Evolutionary conservation across 805 yeast genomes (phyloP).

Genomic region (Wickerhamomyces xylosicus): DNA sequence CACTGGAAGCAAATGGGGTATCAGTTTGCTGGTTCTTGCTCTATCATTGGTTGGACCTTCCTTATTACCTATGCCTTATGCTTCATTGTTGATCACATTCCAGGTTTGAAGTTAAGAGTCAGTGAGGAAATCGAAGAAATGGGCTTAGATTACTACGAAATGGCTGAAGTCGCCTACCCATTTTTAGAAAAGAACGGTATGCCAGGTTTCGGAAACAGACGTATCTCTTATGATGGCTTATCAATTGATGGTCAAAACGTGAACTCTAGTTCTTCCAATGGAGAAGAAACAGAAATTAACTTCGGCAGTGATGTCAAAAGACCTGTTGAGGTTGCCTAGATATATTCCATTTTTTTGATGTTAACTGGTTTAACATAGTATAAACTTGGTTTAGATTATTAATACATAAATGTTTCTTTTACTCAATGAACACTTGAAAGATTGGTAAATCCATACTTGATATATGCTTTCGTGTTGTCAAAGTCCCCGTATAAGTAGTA

Average conservation of each 20-base stretch:
- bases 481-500: too few relatives aligned
- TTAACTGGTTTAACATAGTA: too few relatives aligned
- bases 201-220: neutral
- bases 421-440: too few relatives aligned
- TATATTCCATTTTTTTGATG: too few relatives aligned
- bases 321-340: neutral
- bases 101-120: slow-evolving; percentile 37
- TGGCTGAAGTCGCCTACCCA: slow-evolving; percentile 37
- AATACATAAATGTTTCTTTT: too few relatives aligned
- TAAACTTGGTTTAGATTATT: too few relatives aligned
- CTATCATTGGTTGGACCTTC: slow-evolving; percentile 34
- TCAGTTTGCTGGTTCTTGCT: slow-evolving; percentile 54
- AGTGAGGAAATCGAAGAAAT: slow-evolving; percentile 34
- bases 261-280: neutral
- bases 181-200: slow-evolving; percentile 4
- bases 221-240: neutral
- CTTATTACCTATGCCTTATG: slow-evolving; percentile 32
- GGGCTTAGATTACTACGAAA: slow-evolving; percentile 41
- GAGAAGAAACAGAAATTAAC: neutral
- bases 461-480: too few relatives aligned
- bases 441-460: too few relatives aligned
- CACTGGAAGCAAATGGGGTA: slow-evolving; percentile 88
- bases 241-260: neutral
- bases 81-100: slow-evolving; percentile 37
- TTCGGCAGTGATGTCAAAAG: neutral